Percentiles rank a stretch among this genome's conserved stretches.
These are phyloP conservation scores for Platanus orientalis DNA, from an alignment of 164 flowering plant species.

Conservation along the genomic window DNA sequence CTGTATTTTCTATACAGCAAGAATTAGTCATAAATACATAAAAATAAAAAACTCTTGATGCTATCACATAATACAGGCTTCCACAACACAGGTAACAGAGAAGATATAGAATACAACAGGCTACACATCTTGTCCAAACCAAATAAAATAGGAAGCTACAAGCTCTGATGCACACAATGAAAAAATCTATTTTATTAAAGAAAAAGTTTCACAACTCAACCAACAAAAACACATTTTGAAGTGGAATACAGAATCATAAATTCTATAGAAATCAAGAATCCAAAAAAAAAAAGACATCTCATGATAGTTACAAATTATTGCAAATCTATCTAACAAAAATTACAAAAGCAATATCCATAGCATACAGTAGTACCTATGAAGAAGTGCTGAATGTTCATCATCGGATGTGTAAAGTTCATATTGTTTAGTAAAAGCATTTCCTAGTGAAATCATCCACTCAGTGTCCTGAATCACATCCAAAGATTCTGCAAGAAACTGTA, in stretches of 20 bases:
- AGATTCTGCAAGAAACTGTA: conserved; percentile 90
- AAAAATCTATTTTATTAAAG: no score
- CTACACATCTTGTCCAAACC: no score
- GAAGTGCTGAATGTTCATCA: conserved; percentile 84
- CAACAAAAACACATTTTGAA: no score
- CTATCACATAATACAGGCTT: no score
- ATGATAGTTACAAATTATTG: neutral
- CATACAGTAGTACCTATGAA: conserved; percentile 66
- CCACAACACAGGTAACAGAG: no score
- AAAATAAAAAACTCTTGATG: no score
- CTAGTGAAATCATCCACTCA: conserved; percentile 74
- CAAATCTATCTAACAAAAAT: neutral
- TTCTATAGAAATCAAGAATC: neutral
- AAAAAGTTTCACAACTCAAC: neutral
- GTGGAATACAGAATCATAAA: no score
- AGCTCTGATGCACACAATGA: no score
- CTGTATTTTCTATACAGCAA: no score
- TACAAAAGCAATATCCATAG: neutral
- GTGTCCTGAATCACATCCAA: conserved; percentile 84
- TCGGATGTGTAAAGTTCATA: conserved; percentile 78
- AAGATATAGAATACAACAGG: no score
- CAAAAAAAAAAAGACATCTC: neutral
- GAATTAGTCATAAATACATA: no score
- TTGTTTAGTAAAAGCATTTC: conserved; percentile 72
- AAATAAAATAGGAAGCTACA: no score